Base-by-base conservation (phyloP, 495 filamentous ascomycete genomes). In the Astrothelium subdiscretum region DNA sequence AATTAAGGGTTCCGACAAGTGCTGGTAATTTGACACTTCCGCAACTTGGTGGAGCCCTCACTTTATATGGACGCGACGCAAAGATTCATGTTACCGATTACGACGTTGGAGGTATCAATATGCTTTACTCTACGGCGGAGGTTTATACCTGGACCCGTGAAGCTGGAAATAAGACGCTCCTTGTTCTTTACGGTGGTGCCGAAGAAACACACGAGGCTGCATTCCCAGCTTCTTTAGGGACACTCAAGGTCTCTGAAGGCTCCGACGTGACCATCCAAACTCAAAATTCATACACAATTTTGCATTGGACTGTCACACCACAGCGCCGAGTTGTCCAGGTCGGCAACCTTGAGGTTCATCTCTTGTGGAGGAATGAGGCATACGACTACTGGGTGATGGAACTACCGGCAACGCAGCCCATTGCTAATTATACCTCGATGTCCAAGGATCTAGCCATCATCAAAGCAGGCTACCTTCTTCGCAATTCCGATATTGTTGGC, bases 81-180 rank as follows among this genome's bases (percentile, higher is more conserved):
- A 89, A 90, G 69, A 77, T 85, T 58, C 81, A 87, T 66, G 81
- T 90, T 22, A 84, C 83, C 18, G 85, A 92, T 68, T 91, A 89
- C 65, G 73, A 82, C 57, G 74, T 91, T 59, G 78, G 79, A 0
- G 81, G 79, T 26, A 77, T 74, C 0, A 82, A 76, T 2, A 70
- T 91, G 20, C 71, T 89, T 3, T 91, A 90, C 72, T 89, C 85
- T 0, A 86, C 87, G 2, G 85, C 83, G 1, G 87, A 92, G 57
- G 31, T 67, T 27, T 66, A 65, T 42, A 65, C 63, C 0, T 63
- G 62, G 62, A 83, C 86, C 70, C 75, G 79, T 40, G 79, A 80
- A 65, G 77, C 73, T 15, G 69, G 27, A 59, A 35, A 77, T 6
- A 78, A 76, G 61, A 87, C 82, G 27, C 72, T 86, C 1, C 73